These are phyloP conservation scores for Pythium inflatum DNA, from an alignment of 352 stramenopile species.

Conservation along the genomic window DNA sequence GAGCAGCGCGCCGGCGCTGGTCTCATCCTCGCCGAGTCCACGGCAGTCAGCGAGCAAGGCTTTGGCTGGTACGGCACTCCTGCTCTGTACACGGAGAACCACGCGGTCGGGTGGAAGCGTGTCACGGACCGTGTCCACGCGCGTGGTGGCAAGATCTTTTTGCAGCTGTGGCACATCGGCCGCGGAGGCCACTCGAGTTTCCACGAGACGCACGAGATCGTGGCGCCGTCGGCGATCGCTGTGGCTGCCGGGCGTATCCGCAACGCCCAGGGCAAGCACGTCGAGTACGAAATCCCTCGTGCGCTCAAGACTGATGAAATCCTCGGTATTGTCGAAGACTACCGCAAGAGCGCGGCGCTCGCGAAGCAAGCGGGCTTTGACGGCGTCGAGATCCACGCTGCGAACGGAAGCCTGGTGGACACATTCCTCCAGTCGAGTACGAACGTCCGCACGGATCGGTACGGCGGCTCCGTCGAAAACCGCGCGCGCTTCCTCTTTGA, in stretches of 20 bases:
- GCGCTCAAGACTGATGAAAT: conserved; percentile 1
- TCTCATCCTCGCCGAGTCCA: conserved; percentile 40
- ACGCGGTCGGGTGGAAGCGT: not conserved
- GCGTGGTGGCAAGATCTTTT: not conserved
- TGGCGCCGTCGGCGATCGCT: conserved; percentile 35
- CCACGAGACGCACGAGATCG: conserved; percentile 32
- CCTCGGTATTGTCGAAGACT: conserved; percentile 37
- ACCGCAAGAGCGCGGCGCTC: conserved; percentile 34
- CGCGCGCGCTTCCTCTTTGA: conserved; percentile 54
- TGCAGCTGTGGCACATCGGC: not conserved
- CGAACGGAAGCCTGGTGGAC: conserved; percentile 90
- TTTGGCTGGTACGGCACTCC: too few relatives aligned
- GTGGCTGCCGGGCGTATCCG: not conserved
- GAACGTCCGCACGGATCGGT: conserved; percentile 75
- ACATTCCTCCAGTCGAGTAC: conserved; percentile 66
- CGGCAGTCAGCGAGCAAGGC: not conserved
- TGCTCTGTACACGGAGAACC: too few relatives aligned
- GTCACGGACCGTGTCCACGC: not conserved
- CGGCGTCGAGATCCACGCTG: conserved; percentile 67
- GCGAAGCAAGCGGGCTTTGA: conserved; percentile 51
- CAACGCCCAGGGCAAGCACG: conserved; percentile 1
- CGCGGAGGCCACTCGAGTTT: conserved; percentile 40
- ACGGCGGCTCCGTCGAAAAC: conserved; percentile 72
- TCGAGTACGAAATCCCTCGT: not conserved
- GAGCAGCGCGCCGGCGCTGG: conserved; percentile 27